Base-by-base conservation (phyloP, 1,284 basidiomycete species). In the Fomitopsis pinicola region DNA sequence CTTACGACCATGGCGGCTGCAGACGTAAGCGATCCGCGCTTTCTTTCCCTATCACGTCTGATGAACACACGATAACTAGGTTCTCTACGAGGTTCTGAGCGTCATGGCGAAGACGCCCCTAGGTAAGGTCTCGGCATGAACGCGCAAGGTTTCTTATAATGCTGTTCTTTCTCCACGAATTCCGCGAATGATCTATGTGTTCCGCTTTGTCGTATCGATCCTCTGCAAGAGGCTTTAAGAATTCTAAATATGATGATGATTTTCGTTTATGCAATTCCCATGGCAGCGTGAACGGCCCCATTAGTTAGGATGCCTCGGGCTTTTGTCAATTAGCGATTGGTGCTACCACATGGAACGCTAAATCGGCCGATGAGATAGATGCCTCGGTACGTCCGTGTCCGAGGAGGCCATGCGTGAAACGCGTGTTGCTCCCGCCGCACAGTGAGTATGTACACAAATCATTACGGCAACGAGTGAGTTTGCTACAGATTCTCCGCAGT, bases 1-100 rank as follows among this genome's bases (percentile, higher is more conserved):
- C 76, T 87, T 62, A 91, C 88, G 10, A 88, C 88, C 44, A 87
- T 91, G 83, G 89, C 87, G 33, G 91, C 91, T 28, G 90, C 91
- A 2, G 90, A 92, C 72, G 87, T 91, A 69, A 73, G 85, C 77
- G 2, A 33, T 30, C 38, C 15, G 42, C 44, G 38, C n/a, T 22
- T 22, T 48, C 35, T 56, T 44, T 17, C 35, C 5, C 50, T 52
- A 8, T 14, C 40, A 17, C 35, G 38, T 33, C 40, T 53, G 19
- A 36, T 56, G 35, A 28, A 12, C 12, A 36, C 19, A 5, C 55
- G 42, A 42, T 40, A 26, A 33, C 36, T 65, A 89, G 87, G 83
- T 88, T 42, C 75, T 90, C 6, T 90, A 81, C 68, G 88, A 90
- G 68, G 88, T 90, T n/a, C 66, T 90, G 63, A 87, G 85, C 65